phyloP scores from a whole-genome alignment of 2,329 filamentous ascomycete genomes.

The Nemania serpens region DNA sequence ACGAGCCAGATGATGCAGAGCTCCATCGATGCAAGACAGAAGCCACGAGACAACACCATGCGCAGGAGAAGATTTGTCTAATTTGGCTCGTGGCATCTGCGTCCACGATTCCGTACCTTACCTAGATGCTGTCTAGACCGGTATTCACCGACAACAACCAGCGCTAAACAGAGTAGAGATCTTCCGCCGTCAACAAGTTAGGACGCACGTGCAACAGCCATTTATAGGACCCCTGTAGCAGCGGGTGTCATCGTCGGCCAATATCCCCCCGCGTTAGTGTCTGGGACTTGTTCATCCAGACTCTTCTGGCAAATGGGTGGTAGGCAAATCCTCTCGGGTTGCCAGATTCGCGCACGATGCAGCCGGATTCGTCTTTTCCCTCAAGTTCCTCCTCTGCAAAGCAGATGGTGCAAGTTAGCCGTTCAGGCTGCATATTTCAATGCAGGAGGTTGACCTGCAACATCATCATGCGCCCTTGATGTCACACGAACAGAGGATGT shows the following conservation, averaged over 20 bases:
- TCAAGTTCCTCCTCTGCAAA: slow-evolving; percentile 2
- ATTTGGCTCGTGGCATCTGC: slow-evolving; percentile 3
- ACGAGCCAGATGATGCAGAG: not conserved
- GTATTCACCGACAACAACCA: slow-evolving; percentile 9
- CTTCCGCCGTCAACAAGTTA: slow-evolving; percentile 2
- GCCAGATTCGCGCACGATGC: slow-evolving; percentile 9
- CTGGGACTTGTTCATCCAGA: slow-evolving; percentile 3
- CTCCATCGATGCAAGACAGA: not conserved
- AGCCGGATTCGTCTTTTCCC: slow-evolving; percentile 12
- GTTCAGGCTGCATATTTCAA: slow-evolving; percentile 19
- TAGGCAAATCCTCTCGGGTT: not conserved
- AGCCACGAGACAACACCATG: not conserved
- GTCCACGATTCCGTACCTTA: slow-evolving; percentile 10
- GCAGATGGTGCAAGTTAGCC: slow-evolving; percentile 12
- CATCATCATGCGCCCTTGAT: slow-evolving; percentile 16
- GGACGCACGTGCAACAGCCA: slow-evolving; percentile 14
- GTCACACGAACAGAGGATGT: slow-evolving; percentile 6
- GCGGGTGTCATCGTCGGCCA: slow-evolving; percentile 11
- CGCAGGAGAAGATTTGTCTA: not conserved
- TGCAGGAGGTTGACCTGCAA: slow-evolving; percentile 26
- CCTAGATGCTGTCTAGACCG: slow-evolving; percentile 1
- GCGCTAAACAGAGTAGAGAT: slow-evolving; percentile 9
- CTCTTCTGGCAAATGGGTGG: slow-evolving; percentile 2
- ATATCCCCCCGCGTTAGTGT: slow-evolving; percentile 3
- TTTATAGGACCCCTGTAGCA: slow-evolving; percentile 11